Evolutionary conservation across 1,284 basidiomycete species (phyloP).

Genomic region (Heterobasidion annosum): DNA sequence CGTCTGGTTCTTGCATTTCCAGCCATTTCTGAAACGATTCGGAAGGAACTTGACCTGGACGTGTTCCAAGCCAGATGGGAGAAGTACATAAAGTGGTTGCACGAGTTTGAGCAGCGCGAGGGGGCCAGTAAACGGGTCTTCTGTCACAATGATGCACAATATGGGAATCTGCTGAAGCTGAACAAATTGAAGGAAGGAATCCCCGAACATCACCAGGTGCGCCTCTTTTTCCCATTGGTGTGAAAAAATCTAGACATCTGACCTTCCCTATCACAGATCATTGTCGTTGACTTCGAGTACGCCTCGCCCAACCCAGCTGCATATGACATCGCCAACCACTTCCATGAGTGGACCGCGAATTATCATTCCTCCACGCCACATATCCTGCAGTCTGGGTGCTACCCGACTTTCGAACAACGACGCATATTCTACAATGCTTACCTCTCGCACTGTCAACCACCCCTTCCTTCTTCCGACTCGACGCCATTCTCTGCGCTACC

Average conservation of each 20-base stretch:
- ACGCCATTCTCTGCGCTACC: slow-evolving; percentile 19
- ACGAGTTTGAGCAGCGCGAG: slow-evolving; percentile 45
- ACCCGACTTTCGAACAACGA: slow-evolving; percentile 70
- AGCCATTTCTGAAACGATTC: slow-evolving; percentile 30
- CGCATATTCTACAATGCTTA: slow-evolving; percentile 82
- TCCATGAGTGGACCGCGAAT: slow-evolving; percentile 91
- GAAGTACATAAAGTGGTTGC: slow-evolving; percentile 61
- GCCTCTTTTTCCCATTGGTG: slow-evolving; percentile 11
- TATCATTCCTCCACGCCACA: slow-evolving; percentile 77
- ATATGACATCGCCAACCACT: slow-evolving; percentile 94
- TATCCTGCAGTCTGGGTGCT: slow-evolving; percentile 55
- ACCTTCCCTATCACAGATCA: slow-evolving; percentile 44
- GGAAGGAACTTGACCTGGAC: slow-evolving; percentile 49
- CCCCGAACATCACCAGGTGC: slow-evolving; percentile 63
- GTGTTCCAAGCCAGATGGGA: slow-evolving; percentile 58
- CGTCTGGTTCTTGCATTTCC: slow-evolving; percentile 54
- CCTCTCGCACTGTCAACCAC: slow-evolving; percentile 36
- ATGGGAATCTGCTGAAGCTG: slow-evolving; percentile 82
- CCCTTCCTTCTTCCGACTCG: slow-evolving; percentile 10
- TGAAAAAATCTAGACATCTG: slow-evolving; percentile 5
- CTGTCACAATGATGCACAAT: slow-evolving; percentile 90
- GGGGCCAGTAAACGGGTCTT: slow-evolving; percentile 62
- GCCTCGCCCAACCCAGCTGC: slow-evolving; percentile 83
- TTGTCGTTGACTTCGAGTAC: slow-evolving; percentile 95
- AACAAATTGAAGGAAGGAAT: slow-evolving; percentile 42